A percentile compares a stretch with the other conserved stretches of the same genome.
Conservation (phyloP, 2,329 filamentous ascomycete species). For the Ascocoryne sarcoides region DNA sequence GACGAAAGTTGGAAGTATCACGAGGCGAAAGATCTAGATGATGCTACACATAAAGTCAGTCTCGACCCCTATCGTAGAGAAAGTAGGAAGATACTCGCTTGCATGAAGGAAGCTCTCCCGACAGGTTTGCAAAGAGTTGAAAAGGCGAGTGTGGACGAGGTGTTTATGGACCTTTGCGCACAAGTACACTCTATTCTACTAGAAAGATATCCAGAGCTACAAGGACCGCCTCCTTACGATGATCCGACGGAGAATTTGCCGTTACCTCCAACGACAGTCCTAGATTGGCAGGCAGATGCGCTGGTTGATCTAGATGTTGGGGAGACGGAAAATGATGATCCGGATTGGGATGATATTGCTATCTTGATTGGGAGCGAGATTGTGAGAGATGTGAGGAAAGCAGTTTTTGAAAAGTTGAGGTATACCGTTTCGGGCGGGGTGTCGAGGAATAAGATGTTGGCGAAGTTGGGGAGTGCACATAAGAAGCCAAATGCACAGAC, state of each 20-base stretch:
- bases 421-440: slow-evolving; percentile 93
- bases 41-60: slow-evolving; percentile 85
- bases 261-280: slow-evolving; percentile 58
- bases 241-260: slow-evolving; percentile 65
- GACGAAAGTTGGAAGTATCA: slow-evolving; percentile 89
- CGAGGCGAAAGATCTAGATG: slow-evolving; percentile 68
- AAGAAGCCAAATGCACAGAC: slow-evolving; percentile 95
- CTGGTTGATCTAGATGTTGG: slow-evolving; percentile 66
- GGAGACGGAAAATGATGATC: slow-evolving; percentile 67
- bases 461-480: slow-evolving; percentile 83
- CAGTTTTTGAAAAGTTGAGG: slow-evolving; percentile 59
- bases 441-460: slow-evolving; percentile 87
- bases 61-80: slow-evolving; percentile 85
- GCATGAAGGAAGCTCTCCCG: slow-evolving; percentile 68
- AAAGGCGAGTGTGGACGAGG: slow-evolving; percentile 92
- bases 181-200: slow-evolving; percentile 71
- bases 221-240: slow-evolving; percentile 59
- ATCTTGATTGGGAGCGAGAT: slow-evolving; percentile 85
- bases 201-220: slow-evolving; percentile 66
- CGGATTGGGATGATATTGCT: slow-evolving; percentile 93
- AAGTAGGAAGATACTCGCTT: slow-evolving; percentile 70
- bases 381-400: slow-evolving; percentile 62
- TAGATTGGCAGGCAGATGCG: slow-evolving; percentile 81
- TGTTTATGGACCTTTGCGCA: slow-evolving; percentile 84
- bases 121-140: slow-evolving; percentile 64